phyloP scores from a whole-genome alignment of 495 filamentous ascomycete species.

The Cryomyces minteri region DNA sequence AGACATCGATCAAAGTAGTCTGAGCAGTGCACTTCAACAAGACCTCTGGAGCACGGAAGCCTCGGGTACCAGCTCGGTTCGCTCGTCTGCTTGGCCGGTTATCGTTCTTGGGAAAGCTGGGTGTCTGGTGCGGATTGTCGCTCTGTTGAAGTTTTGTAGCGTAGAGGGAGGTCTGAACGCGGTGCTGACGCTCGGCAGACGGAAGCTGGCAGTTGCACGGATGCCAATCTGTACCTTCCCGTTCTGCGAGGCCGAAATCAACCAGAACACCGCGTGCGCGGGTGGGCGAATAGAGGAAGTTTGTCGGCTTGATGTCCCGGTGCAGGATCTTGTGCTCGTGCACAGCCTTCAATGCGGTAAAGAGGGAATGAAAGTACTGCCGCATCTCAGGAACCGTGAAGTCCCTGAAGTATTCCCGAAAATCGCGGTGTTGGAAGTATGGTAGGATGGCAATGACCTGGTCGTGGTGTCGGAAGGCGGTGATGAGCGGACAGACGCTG shows the following conservation, averaged over 20 bases:
- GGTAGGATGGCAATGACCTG: constrained; percentile 91
- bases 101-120: constrained; percentile 54
- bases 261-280: constrained; percentile 75
- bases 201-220: constrained; percentile 50
- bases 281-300: constrained; percentile 86
- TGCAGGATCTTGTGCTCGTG: constrained; percentile 75
- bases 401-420: constrained; percentile 81
- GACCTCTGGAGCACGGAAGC: constrained; percentile 91
- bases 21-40: constrained; percentile 95
- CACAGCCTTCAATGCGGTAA: constrained; percentile 66
- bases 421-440: constrained; percentile 90
- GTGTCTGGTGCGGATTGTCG: constrained; percentile 20
- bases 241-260: constrained; percentile 88
- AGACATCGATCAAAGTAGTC: constrained; percentile 81
- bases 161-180: constrained; percentile 19
- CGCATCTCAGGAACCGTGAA: constrained; percentile 72
- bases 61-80: constrained; percentile 89
- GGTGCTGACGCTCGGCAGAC: constrained; percentile 12
- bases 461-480: constrained; percentile 80
- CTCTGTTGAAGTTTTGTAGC: constrained; percentile 15
- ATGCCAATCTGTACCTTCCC: constrained; percentile 53
- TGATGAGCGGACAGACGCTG: constrained; percentile 87
- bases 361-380: constrained; percentile 75
- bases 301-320: constrained; percentile 98
- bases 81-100: constrained; percentile 72